phyloP scores from a whole-genome alignment of 1,284 basidiomycete species.

The Tremellales sp. region DNA sequence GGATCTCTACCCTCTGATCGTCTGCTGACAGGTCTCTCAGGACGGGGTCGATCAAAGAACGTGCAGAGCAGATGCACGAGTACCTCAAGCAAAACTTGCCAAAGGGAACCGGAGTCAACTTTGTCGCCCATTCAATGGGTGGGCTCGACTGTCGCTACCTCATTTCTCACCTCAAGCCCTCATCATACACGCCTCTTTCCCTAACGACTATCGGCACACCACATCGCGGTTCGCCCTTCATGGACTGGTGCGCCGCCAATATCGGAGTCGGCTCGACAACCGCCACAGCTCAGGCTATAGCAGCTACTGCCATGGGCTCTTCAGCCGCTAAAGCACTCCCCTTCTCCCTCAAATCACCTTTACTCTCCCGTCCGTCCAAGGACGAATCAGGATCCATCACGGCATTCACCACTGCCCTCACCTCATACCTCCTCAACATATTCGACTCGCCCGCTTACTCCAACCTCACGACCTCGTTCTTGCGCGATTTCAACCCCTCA shows the following conservation, averaged over 20 bases:
- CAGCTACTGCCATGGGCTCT: constrained; percentile 27
- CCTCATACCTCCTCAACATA: constrained; percentile 80
- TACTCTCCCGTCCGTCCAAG: constrained; percentile 42
- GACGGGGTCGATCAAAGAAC: constrained; percentile 83
- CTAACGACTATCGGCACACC: constrained; percentile 90
- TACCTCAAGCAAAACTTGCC: constrained; percentile 65
- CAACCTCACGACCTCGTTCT: constrained; percentile 83
- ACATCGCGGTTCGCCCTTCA: constrained; percentile 93
- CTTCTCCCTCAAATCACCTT: constrained; percentile 53
- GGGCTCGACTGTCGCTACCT: constrained; percentile 91
- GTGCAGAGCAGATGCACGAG: constrained; percentile 73
- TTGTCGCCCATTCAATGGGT: constrained; percentile 92
- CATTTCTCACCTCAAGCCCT: constrained; percentile 78
- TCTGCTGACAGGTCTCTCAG: constrained; percentile 49
- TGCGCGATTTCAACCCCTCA: constrained; percentile 85
- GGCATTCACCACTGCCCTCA: constrained; percentile 53
- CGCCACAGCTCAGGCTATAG: constrained; percentile 25
- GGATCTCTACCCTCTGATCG: background rate
- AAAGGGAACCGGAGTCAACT: constrained; percentile 70
- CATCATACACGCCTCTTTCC: constrained; percentile 78
- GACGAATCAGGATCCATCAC: constrained; percentile 21
- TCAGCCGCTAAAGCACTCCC: constrained; percentile 30
- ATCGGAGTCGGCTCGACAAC: constrained; percentile 70
- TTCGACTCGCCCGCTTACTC: constrained; percentile 97
- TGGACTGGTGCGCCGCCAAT: constrained; percentile 97